phyloP scores from a whole-genome alignment of 495 filamentous ascomycete species.

The Talaromyces proteolyticus region DNA sequence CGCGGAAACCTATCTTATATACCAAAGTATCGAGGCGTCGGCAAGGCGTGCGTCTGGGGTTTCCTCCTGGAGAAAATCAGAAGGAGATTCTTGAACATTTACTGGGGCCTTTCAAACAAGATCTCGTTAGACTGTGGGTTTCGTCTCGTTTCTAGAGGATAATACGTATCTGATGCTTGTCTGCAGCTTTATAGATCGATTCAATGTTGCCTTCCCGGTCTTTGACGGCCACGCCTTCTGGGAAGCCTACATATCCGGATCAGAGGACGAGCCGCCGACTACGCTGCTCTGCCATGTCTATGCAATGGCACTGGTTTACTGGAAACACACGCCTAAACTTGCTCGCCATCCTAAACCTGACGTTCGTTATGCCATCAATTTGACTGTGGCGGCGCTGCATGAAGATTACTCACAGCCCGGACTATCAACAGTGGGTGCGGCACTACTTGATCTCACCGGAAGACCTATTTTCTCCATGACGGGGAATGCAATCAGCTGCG shows the following conservation, averaged over 20 bases:
- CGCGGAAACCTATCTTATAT: constrained; percentile 41
- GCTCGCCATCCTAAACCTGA: constrained; percentile 42
- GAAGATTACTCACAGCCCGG: constrained; percentile 46
- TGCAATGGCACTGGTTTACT: constrained; percentile 46
- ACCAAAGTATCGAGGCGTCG: constrained; percentile 40
- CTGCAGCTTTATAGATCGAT: constrained; percentile 40
- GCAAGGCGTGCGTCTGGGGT: constrained; percentile 39
- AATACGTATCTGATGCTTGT: neutral
- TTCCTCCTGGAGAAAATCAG: constrained; percentile 45
- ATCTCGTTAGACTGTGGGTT: constrained; percentile 44
- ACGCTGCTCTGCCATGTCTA: constrained; percentile 48
- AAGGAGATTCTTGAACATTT: constrained; percentile 51
- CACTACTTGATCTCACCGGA: constrained; percentile 42
- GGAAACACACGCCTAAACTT: constrained; percentile 40
- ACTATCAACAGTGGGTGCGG: constrained; percentile 42
- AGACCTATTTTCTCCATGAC: constrained; percentile 48
- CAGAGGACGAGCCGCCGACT: constrained; percentile 37
- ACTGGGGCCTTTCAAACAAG: constrained; percentile 43
- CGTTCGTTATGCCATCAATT: constrained; percentile 44
- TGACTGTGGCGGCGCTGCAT: constrained; percentile 44
- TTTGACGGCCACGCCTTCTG: constrained; percentile 45
- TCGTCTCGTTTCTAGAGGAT: neutral
- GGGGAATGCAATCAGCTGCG: constrained; percentile 45
- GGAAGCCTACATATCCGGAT: constrained; percentile 36
- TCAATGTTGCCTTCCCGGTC: constrained; percentile 49